Percentiles rank a stretch among this genome's conserved stretches.
phyloP scores from a whole-genome alignment of 2,329 filamentous ascomycete species.

The Elsinoe batatas region DNA sequence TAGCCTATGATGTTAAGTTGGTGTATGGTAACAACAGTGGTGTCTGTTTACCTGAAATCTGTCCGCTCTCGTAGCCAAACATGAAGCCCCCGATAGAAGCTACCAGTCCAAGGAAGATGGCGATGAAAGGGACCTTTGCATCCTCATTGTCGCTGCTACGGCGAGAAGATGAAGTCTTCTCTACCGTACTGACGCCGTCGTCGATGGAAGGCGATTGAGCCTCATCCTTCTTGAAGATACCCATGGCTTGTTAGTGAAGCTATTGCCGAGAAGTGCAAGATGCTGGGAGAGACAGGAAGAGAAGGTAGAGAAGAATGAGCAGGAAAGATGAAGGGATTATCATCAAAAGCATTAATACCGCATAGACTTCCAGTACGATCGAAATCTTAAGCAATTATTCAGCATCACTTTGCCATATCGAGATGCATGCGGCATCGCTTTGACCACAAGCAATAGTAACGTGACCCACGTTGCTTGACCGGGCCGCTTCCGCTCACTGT shows the following conservation, averaged over 20 bases:
- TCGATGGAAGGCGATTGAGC: neutral
- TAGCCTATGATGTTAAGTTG: constrained; percentile 23
- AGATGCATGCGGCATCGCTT: neutral
- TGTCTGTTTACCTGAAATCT: constrained; percentile 36
- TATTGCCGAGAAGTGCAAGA: neutral
- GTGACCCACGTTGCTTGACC: neutral
- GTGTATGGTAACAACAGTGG: constrained; percentile 37
- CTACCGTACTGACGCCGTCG: constrained; percentile 22
- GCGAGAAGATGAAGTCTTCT: constrained; percentile 21
- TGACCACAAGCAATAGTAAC: neutral
- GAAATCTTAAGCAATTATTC: no score
- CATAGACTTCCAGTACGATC: no score
- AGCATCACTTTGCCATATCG: neutral
- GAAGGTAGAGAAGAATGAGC: neutral
- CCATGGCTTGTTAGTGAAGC: neutral
- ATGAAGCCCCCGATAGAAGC: constrained; percentile 53
- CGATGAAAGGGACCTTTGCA: constrained; percentile 27
- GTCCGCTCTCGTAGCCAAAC: constrained; percentile 55
- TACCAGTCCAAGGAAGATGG: constrained; percentile 45
- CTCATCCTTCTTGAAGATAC: neutral
- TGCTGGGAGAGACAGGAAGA: neutral
- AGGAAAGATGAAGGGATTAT: neutral
- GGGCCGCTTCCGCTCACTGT: neutral
- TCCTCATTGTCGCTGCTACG: constrained; percentile 15
- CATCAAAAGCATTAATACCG: neutral